These are phyloP conservation scores for Chlamydomonas schloesseri DNA, from an alignment of 139 green algal species.

Conservation along the genomic window DNA sequence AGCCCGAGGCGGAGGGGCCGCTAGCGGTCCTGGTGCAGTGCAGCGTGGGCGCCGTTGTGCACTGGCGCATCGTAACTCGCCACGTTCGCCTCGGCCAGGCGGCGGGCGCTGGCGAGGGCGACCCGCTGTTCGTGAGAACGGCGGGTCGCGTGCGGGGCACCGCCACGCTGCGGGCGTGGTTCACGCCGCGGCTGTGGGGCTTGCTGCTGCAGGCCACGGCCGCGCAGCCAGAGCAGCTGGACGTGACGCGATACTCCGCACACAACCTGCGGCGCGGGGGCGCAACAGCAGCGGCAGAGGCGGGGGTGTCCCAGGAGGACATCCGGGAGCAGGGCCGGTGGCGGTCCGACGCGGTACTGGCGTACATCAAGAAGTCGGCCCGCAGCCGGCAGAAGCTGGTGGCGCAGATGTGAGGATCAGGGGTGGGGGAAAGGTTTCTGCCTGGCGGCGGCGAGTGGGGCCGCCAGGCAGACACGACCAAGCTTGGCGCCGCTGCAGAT, in stretches of 20 bases:
- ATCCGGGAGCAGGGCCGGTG: background rate
- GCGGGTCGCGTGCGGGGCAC: too few species aligned
- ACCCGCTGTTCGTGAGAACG: background rate
- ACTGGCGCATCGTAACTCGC: background rate
- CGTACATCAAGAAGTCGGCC: too few species aligned
- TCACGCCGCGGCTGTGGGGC: background rate
- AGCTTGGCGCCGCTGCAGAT: too few species aligned
- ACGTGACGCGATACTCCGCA: background rate
- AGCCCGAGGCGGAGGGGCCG: background rate
- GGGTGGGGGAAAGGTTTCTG: too few species aligned
- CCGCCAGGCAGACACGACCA: too few species aligned
- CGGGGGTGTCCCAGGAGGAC: background rate
- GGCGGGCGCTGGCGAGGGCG: too few species aligned
- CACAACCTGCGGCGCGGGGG: conserved; percentile 4
- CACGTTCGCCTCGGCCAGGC: background rate
- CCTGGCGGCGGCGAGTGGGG: too few species aligned
- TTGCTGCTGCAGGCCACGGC: too few species aligned
- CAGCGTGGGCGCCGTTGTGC: background rate
- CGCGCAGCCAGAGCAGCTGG: background rate
- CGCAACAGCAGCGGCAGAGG: background rate
- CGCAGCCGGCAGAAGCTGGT: too few species aligned
- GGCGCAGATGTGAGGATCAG: too few species aligned
- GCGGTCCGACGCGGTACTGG: too few species aligned
- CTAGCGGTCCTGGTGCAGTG: background rate
- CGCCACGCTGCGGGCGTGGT: too few species aligned